Conservation (phyloP, 805 yeast species). For the Lachancea lanzarotensis region DNA sequence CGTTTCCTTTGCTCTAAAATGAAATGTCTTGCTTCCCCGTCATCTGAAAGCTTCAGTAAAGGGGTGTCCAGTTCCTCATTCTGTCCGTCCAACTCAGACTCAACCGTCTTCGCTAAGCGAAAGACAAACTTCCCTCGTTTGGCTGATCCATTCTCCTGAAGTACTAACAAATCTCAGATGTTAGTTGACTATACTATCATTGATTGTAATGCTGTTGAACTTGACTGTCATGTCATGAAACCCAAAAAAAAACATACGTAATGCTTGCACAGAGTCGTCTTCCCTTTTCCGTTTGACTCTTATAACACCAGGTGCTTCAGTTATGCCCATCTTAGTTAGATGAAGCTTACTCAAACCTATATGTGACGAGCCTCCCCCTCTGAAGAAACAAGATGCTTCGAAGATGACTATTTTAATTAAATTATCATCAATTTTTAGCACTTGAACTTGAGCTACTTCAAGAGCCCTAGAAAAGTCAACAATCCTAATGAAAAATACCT, state of each 20-base stretch:
- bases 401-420: no score
- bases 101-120: conserved; percentile 44
- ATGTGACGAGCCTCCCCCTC: no score
- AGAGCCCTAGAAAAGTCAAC: background rate
- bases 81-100: conserved; percentile 26
- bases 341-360: background rate
- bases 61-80: conserved; percentile 24
- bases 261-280: conserved; percentile 84
- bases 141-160: conserved; percentile 33
- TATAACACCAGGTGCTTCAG: conserved; percentile 51
- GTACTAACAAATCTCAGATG: background rate
- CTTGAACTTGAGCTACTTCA: no score
- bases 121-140: conserved; percentile 35
- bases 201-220: no score
- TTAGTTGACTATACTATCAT: conserved; percentile 1
- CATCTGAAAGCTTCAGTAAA: conserved; percentile 21
- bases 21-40: conserved; percentile 22
- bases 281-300: conserved; percentile 81
- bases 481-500: background rate
- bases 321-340: background rate
- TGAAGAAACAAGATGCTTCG: no score
- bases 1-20: conserved; percentile 26
- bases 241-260: conserved; percentile 32
- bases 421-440: no score
- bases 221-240: background rate